A percentile compares a stretch with the other conserved stretches of the same genome.
Conservation (phyloP, 345 rosid genomes). For the Linum usitatissimum region DNA sequence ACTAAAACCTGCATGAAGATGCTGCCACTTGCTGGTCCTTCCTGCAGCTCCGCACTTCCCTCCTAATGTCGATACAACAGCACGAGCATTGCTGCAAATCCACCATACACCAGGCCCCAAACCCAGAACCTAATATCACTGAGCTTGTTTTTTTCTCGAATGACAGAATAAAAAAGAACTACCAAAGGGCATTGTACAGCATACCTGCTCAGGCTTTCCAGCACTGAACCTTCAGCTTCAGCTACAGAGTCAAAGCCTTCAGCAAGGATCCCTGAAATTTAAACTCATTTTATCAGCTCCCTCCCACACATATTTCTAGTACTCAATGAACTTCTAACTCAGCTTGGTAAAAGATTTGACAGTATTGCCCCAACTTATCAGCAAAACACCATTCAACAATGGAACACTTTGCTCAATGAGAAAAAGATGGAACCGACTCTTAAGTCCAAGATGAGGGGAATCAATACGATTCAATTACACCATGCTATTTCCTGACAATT, state of each 20-base stretch:
- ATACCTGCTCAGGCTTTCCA: constrained; percentile 84
- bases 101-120: constrained; percentile 5
- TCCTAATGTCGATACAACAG: constrained; percentile 83
- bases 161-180: constrained; percentile 5
- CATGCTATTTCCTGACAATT: no score
- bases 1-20: constrained; percentile 75
- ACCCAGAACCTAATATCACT: neutral
- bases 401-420: no score
- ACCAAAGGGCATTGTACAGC: neutral
- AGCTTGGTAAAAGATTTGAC: no score
- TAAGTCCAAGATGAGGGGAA: no score
- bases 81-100: constrained; percentile 63
- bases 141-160: neutral
- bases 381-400: no score
- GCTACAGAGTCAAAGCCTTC: constrained; percentile 63
- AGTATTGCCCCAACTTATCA: no score
- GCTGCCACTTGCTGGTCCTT: constrained; percentile 55
- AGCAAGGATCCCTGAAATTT: constrained; percentile 53
- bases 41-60: constrained; percentile 65
- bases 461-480: no score
- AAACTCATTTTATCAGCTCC: constrained; percentile 10
- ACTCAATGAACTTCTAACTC: neutral
- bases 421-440: no score
- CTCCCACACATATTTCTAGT: neutral
- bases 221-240: constrained; percentile 47